A percentile compares a stretch with the other conserved stretches of the same genome.
phyloP scores from a whole-genome alignment of 2,329 filamentous ascomycete species.

The Aspergillus sp. region DNA sequence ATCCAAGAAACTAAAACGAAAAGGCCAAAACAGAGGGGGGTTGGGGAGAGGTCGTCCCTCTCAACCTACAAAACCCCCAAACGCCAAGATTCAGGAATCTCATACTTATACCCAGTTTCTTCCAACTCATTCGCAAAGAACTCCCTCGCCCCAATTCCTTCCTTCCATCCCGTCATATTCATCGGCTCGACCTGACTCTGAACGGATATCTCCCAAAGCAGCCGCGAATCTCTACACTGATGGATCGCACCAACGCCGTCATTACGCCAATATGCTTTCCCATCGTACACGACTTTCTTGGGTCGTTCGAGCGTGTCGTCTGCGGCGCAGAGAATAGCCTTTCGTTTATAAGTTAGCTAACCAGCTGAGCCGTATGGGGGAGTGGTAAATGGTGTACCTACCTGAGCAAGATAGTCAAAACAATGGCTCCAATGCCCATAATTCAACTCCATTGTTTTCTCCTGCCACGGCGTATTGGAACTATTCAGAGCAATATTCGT shows the following conservation, averaged over 20 bases:
- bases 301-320: constrained; percentile 18
- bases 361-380: too few species aligned
- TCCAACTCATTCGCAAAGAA: constrained; percentile 7
- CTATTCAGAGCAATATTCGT: background rate
- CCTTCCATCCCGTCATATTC: constrained; percentile 8
- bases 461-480: background rate
- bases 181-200: background rate
- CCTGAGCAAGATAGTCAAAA: constrained; percentile 21
- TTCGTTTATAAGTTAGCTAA: background rate
- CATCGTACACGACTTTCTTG: background rate
- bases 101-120: constrained; percentile 1
- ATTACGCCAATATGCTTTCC: constrained; percentile 3
- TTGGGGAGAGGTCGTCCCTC: too few species aligned
- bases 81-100: background rate
- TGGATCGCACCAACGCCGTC: constrained; percentile 13
- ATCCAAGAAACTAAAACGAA: background rate
- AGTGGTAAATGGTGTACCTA: background rate
- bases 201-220: constrained; percentile 13
- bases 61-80: background rate
- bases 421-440: constrained; percentile 18
- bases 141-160: constrained; percentile 4
- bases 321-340: constrained; percentile 15
- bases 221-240: constrained; percentile 14
- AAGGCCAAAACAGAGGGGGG: background rate
- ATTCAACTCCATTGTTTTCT: background rate